Evolutionary conservation across 192 early-diverging fungal genomes (phyloP), one percentile per base, ranked within the genome.

Genomic region (Entomortierella parvispora): DNA sequence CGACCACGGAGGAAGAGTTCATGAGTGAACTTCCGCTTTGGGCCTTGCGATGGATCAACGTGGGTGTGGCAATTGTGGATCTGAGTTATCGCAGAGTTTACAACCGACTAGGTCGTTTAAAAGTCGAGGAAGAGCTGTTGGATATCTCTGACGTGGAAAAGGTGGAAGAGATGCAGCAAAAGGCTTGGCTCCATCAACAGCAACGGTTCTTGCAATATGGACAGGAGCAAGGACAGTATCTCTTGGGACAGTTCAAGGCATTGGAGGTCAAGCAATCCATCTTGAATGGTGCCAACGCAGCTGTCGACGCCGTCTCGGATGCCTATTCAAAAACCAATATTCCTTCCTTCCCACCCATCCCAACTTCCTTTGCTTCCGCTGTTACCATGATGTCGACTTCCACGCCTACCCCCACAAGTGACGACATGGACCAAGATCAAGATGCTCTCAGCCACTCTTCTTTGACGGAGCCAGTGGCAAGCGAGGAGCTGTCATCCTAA

Each of bases 21-120:
- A 47, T 88, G 53, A 72, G 65, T 3, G 86, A 88, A 61, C 51
- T 88, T 15, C 86, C 87, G 0, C 68, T 88, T 15, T 88, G 84
- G 84, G 80, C 79, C 0, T 46, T 88, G 32, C 68, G 87, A 23
- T 88, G 84, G 84, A 71, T 85, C n/a, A 88, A 85, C 8, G 66
- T 88, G 9, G 83, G 84, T 18, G 80, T 88, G 10, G 87, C 87
- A 0, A 82, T 88, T 28, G 77, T 75, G 9, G 83, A 85, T 65
- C 78, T 88, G 8, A 77, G 74, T 55, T 77, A 77, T 49, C 66
- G 74, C 47, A 55, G 74, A 31, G 57, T 77, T 10, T 77, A 77
- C 66, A 77, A 64, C 61, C 74, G 74, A 8, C 51, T 77, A 3
- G 74, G 74, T 26, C 67, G 61, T 46, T 47, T 77, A 15, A 77